Conservation (phyloP, 768 basidiomycete genomes). For the Psilocybe cubensis region DNA sequence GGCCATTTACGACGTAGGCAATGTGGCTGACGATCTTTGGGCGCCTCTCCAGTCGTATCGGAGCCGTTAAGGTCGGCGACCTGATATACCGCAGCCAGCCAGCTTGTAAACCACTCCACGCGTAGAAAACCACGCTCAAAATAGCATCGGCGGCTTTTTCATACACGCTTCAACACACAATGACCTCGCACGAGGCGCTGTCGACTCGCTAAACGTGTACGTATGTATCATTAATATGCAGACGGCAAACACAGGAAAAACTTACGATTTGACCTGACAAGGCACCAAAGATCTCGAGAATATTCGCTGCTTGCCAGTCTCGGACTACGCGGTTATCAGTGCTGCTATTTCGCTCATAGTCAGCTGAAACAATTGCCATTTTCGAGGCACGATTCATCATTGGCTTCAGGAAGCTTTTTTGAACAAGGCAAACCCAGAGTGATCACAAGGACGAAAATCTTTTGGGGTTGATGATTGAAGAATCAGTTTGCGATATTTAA, state of each 20-base stretch:
- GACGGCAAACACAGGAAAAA: neutral
- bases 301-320: too few species aligned
- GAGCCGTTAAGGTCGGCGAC: neutral
- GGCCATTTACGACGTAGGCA: neutral
- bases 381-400: neutral
- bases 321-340: too few species aligned
- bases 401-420: too few species aligned
- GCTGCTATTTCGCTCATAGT: neutral
- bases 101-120: too few species aligned
- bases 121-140: too few species aligned
- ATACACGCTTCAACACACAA: too few species aligned
- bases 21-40: neutral
- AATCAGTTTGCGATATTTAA: too few species aligned
- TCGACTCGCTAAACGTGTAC: neutral
- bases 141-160: neutral
- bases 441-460: too few species aligned
- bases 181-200: too few species aligned
- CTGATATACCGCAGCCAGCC: neutral
- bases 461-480: too few species aligned
- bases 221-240: neutral
- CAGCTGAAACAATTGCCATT: neutral
- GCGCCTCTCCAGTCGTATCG: neutral
- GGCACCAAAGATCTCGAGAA: neutral
- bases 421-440: too few species aligned
- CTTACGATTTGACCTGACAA: neutral